Evolutionary conservation across 306 rosid species (phyloP).

Genomic region (Echinosophora koreensis): DNA sequence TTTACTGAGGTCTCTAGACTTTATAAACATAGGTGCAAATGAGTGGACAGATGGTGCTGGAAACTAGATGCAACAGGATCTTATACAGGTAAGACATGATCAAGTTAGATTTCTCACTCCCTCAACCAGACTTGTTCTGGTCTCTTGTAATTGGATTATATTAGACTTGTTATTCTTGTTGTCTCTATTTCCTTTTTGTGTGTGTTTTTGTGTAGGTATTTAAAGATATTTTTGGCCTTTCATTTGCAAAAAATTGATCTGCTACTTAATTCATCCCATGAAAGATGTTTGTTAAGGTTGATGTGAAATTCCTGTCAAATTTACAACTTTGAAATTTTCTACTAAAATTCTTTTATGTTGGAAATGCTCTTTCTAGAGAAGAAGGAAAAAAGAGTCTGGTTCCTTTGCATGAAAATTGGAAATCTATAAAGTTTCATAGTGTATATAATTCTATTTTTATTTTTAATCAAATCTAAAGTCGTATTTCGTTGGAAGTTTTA

Average conservation of each 20-base stretch:
- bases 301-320: constrained; percentile 13
- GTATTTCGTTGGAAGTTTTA: constrained; percentile 30
- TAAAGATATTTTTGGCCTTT: constrained; percentile 38
- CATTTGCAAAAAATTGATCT: constrained; percentile 46
- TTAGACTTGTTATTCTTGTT: constrained; percentile 39
- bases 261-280: constrained; percentile 23
- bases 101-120: no score
- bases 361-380: constrained; percentile 35
- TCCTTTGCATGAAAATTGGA: constrained; percentile 22
- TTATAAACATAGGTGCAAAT: no score
- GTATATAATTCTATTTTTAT: neutral
- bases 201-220: constrained; percentile 22
- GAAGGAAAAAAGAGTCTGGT: constrained; percentile 20
- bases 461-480: constrained; percentile 30
- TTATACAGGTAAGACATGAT: no score
- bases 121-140: no score
- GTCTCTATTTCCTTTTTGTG: constrained; percentile 22
- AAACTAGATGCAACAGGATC: no score
- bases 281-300: constrained; percentile 41
- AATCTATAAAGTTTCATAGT: neutral
- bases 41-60: no score
- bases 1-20: no score
- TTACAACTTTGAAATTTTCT: constrained; percentile 23
- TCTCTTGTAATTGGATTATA: constrained; percentile 32
- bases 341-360: neutral